These are phyloP conservation scores for Vitis hybrid DNA, from an alignment of 177 flowering plant species.

Conservation along the genomic window DNA sequence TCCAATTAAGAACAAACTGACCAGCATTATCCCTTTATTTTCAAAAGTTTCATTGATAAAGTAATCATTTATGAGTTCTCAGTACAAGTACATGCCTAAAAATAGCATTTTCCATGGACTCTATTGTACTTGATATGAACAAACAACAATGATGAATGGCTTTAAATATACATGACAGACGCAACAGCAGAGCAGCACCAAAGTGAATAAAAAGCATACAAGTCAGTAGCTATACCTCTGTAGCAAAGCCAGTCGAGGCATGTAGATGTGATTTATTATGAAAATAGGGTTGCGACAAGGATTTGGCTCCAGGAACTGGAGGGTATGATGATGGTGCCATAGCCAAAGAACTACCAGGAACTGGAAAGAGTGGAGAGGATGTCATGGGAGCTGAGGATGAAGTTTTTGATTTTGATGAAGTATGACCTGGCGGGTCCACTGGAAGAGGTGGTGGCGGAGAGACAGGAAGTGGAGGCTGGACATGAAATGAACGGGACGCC, in stretches of 20 bases:
- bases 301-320: constrained; percentile 24
- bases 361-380: constrained; percentile 36
- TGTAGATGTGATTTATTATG: constrained; percentile 23
- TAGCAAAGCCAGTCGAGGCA: constrained; percentile 25
- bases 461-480: constrained; percentile 61
- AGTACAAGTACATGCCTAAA: no score
- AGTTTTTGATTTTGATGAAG: constrained; percentile 25
- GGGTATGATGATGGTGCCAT: constrained; percentile 26
- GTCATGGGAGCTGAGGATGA: constrained; percentile 31
- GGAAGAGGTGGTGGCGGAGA: constrained; percentile 71
- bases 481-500: constrained; percentile 21
- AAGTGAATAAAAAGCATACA: background rate
- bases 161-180: background rate
- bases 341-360: constrained; percentile 33
- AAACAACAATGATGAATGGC: no score
- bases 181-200: background rate
- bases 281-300: constrained; percentile 23
- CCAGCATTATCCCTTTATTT: no score
- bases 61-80: no score
- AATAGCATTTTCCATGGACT: no score
- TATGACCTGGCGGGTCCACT: constrained; percentile 32
- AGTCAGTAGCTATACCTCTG: constrained; percentile 36
- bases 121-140: no score
- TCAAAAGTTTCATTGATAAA: no score
- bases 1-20: no score